phyloP scores from a whole-genome alignment of 306 rosid genomes.

The Trifolium subterraneum region DNA sequence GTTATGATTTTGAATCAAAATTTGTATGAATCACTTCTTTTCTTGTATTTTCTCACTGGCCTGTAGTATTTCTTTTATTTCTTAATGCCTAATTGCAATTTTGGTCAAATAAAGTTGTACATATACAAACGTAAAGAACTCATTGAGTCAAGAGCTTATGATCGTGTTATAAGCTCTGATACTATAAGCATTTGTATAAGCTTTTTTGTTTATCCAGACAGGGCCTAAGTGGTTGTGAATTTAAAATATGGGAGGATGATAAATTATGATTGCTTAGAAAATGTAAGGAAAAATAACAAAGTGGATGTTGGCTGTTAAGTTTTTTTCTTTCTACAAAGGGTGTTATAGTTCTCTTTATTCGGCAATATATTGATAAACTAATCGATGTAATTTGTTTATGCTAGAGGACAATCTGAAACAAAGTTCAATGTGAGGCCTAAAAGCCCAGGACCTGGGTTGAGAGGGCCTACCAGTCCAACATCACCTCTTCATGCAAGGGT shows the following conservation, averaged over 20 bases:
- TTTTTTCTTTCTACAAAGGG: neutral
- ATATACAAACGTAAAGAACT: too few species aligned
- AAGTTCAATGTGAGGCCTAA: constrained; percentile 60
- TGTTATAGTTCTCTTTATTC: constrained; percentile 31
- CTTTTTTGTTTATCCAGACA: too few species aligned
- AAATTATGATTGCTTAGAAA: constrained; percentile 15
- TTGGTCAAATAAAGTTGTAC: too few species aligned
- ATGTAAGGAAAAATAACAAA: constrained; percentile 14
- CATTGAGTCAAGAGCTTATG: too few species aligned
- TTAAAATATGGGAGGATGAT: constrained; percentile 27
- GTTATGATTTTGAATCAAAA: neutral
- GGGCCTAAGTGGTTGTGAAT: constrained; percentile 2
- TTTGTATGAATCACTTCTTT: neutral
- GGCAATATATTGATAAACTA: constrained; percentile 32
- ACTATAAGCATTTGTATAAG: too few species aligned
- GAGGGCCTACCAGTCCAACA: constrained; percentile 92
- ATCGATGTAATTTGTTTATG: constrained; percentile 46
- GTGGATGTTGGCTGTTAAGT: constrained; percentile 5
- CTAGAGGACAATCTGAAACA: constrained; percentile 64
- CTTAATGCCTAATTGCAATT: too few species aligned
- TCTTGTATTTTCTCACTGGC: constrained; percentile 4
- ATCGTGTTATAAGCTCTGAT: too few species aligned
- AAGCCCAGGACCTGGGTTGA: constrained; percentile 84
- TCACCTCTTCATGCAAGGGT: constrained; percentile 83
- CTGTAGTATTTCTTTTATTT: neutral